Evolutionary conservation across 2,329 filamentous ascomycete species (phyloP), one percentile per base, ranked within the genome.

Genomic region (Pseudogymnoascus sp.): DNA sequence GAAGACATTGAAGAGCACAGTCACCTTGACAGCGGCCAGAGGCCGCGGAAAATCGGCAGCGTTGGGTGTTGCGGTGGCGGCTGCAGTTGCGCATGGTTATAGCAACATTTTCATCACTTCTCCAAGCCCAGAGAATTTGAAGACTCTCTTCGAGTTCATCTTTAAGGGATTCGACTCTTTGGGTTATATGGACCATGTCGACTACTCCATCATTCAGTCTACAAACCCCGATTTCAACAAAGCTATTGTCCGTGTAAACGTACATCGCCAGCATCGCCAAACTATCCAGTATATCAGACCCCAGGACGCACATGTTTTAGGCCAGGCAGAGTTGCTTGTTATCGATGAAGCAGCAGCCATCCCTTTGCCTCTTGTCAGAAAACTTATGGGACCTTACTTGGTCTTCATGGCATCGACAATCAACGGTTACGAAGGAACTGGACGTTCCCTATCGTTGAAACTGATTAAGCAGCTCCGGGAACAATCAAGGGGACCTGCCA

Each of bases 391-490:
- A 0, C 92, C 92, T 12, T 99, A 99, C 73, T 79, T 99, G 35
- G 91, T 97, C 7, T 99, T 99, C 74, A 97, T 99, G 94, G 91
- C 95, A 0, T 99, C 94, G 0, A 99, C 94, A 1, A 96, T 99
- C 76, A 97, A 97, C 71, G 94, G 94, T 61, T 99, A 99, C 71
- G 94, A 99, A 76, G 94, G 94, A 60, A 99, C 94, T 5, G 94
- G 94, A 38, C 85, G 94, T 61, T 97, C 94, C 0, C 80, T 99
- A 5, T 97, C 94, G 0, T 77, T 99, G 59, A 99, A 99, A 76
- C 80, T 99, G 65, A 96, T 99, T 65, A 95, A 97, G 72, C 92
- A 99, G 74, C 82, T 99, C 21, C 86, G 94, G 61, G 92, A 99
- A 68, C 92, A 99, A 71, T 95, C 92, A 33, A 81, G 89, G 67